Base-by-base conservation (phyloP, 139 green algal species). In the Nannochloris sp. region DNA sequence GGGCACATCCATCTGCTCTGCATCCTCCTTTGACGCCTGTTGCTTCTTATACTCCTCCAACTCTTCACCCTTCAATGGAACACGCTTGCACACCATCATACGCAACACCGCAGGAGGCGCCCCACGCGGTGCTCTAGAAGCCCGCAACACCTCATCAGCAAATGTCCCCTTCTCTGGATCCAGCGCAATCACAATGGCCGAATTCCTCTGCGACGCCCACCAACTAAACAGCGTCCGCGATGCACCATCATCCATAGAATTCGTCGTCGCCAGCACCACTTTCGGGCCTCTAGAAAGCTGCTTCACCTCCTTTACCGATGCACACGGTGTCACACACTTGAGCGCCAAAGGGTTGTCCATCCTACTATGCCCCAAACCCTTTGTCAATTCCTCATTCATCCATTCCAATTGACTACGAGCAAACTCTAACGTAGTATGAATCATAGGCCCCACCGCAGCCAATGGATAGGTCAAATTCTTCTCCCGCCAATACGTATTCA, bases 351-450 rank as follows among this genome's bases (percentile, higher is more conserved):
- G 86, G 62, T 89, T 87, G 65, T 75, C 68, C 31, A 84, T 84
- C 14, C 80, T 48, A 12, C 83, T 76, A 51, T 68, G 76, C 14
- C 21, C 48, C 57, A 95, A 86, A n/a, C 60, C 53, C 21, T 66
- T 54, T 48, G 59, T 53, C 37, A 95, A 59, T 2, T 62, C 57
- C 21, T 90, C 83, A 46, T 67, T 82, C 87, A 95, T 91, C 78
- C 79, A 97, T 73, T 96, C 87, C 29, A 97, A 71, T 78, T 85
- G 75, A 5, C 66, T 84, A 51, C 79, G 78, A 4, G 84, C 87
- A 53, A 83, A 83, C 53, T 94, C 81, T 37, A 95, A 23, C 5
- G 84, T 80, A 40, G 75, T 86, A 61, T 76, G 68, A 1, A 76
- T 75, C 23, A 89, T 82, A 21, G 57, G 57, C 7, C 59, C 84